phyloP scores from a whole-genome alignment of 2,329 filamentous ascomycete genomes.

The Trichophyton benhamiae region DNA sequence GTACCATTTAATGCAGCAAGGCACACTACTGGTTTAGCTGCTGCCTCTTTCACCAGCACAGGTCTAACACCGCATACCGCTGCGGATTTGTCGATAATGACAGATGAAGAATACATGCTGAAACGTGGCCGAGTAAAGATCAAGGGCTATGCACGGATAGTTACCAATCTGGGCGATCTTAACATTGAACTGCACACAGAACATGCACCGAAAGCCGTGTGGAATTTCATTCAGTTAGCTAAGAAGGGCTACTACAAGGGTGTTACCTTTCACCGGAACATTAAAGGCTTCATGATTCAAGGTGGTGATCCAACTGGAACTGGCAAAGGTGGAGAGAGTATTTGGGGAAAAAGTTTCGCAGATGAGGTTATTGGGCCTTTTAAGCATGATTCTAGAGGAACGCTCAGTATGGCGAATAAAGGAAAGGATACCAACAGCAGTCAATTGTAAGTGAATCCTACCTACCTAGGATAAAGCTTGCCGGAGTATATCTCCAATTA shows the following conservation, averaged over 20 bases:
- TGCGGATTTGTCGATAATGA: constrained; percentile 70
- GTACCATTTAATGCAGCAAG: constrained; percentile 70
- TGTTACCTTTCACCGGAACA: constrained; percentile 83
- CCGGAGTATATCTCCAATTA: not conserved
- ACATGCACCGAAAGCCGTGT: constrained; percentile 81
- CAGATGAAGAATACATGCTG: constrained; percentile 94
- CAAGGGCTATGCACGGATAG: constrained; percentile 82
- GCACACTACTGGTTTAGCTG: constrained; percentile 81
- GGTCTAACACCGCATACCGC: constrained; percentile 87
- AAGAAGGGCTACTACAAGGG: constrained; percentile 82
- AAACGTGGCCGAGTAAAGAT: constrained; percentile 77
- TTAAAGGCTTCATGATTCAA: constrained; percentile 95
- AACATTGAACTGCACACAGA: constrained; percentile 87
- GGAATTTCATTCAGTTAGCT: constrained; percentile 85
- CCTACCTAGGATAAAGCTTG: constrained; percentile 20
- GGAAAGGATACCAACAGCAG: constrained; percentile 94
- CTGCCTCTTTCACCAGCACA: constrained; percentile 89
- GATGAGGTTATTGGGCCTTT: constrained; percentile 87
- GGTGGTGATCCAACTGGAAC: constrained; percentile 90
- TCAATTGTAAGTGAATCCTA: constrained; percentile 49
- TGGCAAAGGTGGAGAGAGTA: constrained; percentile 74
- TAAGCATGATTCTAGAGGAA: constrained; percentile 68
- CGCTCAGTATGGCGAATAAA: constrained; percentile 94
- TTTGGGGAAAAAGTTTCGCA: constrained; percentile 89
- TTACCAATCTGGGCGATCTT: constrained; percentile 71